These are phyloP conservation scores for Mycena floridula DNA, from an alignment of 768 basidiomycete genomes.

Conservation along the genomic window DNA sequence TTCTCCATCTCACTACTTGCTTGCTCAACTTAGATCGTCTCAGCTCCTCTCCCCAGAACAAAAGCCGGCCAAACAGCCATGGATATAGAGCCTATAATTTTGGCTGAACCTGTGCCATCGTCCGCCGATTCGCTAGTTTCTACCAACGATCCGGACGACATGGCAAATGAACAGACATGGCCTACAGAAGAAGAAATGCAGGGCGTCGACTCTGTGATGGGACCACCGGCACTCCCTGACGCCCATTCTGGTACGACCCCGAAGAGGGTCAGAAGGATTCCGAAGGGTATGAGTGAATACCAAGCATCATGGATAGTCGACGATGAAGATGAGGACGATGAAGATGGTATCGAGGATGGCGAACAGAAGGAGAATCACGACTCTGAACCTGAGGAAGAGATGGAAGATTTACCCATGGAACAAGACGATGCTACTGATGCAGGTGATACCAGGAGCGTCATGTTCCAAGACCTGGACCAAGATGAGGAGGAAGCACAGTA, in stretches of 20 bases:
- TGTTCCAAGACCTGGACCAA: constrained; percentile 71
- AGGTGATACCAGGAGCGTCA: constrained; percentile 43
- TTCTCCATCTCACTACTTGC: constrained; percentile 2
- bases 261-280: constrained; percentile 72
- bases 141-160: constrained; percentile 80
- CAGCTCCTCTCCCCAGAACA: constrained; percentile 40
- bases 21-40: constrained; percentile 52
- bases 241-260: constrained; percentile 72
- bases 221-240: constrained; percentile 44
- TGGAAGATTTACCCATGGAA: constrained; percentile 45
- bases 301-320: constrained; percentile 97
- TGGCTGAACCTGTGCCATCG: constrained; percentile 59
- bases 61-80: constrained; percentile 37
- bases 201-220: constrained; percentile 20
- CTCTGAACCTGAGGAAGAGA: constrained; percentile 24
- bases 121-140: constrained; percentile 84
- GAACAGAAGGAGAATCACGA: constrained; percentile 31
- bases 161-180: constrained; percentile 97
- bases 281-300: constrained; percentile 95
- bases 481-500: constrained; percentile 89
- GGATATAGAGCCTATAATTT: constrained; percentile 60
- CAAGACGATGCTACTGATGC: constrained; percentile 51
- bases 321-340: constrained; percentile 62
- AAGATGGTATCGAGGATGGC: constrained; percentile 35
- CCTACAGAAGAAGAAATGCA: constrained; percentile 95